Evolutionary conservation across 1,284 basidiomycete species (phyloP).

Genomic region (Leccinum solheimii): DNA sequence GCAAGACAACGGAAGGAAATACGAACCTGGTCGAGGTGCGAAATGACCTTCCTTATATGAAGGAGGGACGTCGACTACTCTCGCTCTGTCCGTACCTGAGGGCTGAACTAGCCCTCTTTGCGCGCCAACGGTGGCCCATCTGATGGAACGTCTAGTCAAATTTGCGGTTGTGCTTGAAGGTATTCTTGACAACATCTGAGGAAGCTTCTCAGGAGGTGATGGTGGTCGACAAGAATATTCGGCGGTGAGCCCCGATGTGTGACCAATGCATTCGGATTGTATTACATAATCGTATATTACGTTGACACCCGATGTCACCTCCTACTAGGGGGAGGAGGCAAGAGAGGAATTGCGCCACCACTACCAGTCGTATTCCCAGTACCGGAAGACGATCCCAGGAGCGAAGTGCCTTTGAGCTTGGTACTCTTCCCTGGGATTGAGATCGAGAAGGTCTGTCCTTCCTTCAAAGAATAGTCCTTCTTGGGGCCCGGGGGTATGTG

Average conservation of each 20-base stretch:
- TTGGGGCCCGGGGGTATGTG: slow-evolving; percentile 76
- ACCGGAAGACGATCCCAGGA: slow-evolving; percentile 39
- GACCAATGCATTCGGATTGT: slow-evolving; percentile 7
- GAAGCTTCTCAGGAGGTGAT: slow-evolving; percentile 5
- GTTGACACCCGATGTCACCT: slow-evolving; percentile 20
- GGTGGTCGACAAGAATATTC: slow-evolving; percentile 13
- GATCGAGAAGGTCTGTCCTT: slow-evolving; percentile 95
- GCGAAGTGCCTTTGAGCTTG: slow-evolving; percentile 29
- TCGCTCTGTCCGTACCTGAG: slow-evolving; percentile 75
- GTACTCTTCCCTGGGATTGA: slow-evolving; percentile 76
- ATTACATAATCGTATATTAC: slow-evolving; percentile 27
- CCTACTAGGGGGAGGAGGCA: slow-evolving; percentile 71
- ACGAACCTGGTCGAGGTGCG: slow-evolving; percentile 67
- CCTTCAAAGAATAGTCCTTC: slow-evolving; percentile 94
- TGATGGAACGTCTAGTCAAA: slow-evolving; percentile 19
- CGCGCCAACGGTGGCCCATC: slow-evolving; percentile 23
- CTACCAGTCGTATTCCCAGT: slow-evolving; percentile 25
- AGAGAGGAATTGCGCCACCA: slow-evolving; percentile 54
- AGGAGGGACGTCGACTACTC: slow-evolving; percentile 74
- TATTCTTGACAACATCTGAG: slow-evolving; percentile 37
- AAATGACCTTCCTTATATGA: slow-evolving; percentile 71
- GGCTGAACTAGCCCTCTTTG: slow-evolving; percentile 67
- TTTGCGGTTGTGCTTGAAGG: slow-evolving; percentile 14
- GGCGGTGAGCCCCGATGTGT: slow-evolving; percentile 1
- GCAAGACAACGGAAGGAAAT: background rate